Evolutionary conservation across 768 basidiomycete genomes (phyloP).

Genomic region (Amanita phalloides): DNA sequence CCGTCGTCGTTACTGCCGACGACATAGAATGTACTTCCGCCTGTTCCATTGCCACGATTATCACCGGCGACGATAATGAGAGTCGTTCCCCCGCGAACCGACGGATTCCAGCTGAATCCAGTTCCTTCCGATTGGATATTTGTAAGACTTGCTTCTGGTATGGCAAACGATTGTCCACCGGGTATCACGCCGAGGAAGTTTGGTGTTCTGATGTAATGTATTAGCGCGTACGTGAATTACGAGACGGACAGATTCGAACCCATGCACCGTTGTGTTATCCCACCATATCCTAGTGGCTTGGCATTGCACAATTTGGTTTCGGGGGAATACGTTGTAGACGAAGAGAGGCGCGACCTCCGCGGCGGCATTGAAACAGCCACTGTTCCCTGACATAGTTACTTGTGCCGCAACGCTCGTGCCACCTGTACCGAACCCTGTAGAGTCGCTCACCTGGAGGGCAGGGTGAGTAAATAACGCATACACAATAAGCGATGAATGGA

Average conservation of each 20-base stretch:
- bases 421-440: constrained; percentile 48
- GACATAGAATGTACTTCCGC: constrained; percentile 50
- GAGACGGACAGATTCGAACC: constrained; percentile 24
- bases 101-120: constrained; percentile 62
- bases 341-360: constrained; percentile 40
- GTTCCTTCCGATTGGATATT: constrained; percentile 33
- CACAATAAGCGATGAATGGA: neutral
- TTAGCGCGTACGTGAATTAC: neutral
- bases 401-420: constrained; percentile 62
- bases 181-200: constrained; percentile 67
- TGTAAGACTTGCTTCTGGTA: constrained; percentile 42
- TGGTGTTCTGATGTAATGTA: constrained; percentile 30
- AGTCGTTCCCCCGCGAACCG: constrained; percentile 53
- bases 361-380: constrained; percentile 49
- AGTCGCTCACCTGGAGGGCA: constrained; percentile 22
- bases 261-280: constrained; percentile 38
- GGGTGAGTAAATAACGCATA: neutral
- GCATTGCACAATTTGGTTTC: constrained; percentile 60
- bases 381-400: constrained; percentile 39
- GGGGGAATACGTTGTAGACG: constrained; percentile 49
- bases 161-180: constrained; percentile 63
- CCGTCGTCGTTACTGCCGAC: constrained; percentile 38
- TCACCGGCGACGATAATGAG: constrained; percentile 63
- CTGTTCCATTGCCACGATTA: constrained; percentile 51
- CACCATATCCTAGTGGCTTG: constrained; percentile 55